Conservation (phyloP, 1,139 yeast species). For the Candida glucosophila region DNA sequence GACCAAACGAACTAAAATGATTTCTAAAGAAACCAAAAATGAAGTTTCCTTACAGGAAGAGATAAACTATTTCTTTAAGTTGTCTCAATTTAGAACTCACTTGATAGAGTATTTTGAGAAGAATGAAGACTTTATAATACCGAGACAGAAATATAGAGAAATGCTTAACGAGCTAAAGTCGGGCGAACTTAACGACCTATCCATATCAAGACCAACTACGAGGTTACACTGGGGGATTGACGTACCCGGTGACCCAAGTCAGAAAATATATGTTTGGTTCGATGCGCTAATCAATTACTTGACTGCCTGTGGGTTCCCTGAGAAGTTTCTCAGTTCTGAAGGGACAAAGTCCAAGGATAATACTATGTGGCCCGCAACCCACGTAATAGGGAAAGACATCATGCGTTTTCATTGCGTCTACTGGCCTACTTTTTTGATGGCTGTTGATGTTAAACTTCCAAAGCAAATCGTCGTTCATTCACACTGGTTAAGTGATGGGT, state of each 20-base stretch:
- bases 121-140: slow-evolving; percentile 56
- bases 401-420: slow-evolving; percentile 80
- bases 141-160: slow-evolving; percentile 47
- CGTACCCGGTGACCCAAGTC: slow-evolving; percentile 74
- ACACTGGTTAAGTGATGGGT: slow-evolving; percentile 88
- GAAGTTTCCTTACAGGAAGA: slow-evolving; percentile 73
- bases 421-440: slow-evolving; percentile 91
- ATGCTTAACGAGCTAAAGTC: slow-evolving; percentile 51
- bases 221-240: slow-evolving; percentile 85
- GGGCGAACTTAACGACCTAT: slow-evolving; percentile 51
- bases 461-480: slow-evolving; percentile 77
- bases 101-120: slow-evolving; percentile 41
- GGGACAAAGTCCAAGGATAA: slow-evolving; percentile 2
- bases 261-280: slow-evolving; percentile 91
- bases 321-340: slow-evolving; percentile 8
- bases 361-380: slow-evolving; percentile 62
- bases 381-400: slow-evolving; percentile 88
- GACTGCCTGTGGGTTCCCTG: slow-evolving; percentile 65
- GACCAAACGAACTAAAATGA: slow-evolving; percentile 25
- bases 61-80: slow-evolving; percentile 75
- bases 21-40: slow-evolving; percentile 69
- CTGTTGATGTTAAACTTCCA: slow-evolving; percentile 68
- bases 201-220: slow-evolving; percentile 74
- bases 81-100: slow-evolving; percentile 49
- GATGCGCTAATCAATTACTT: slow-evolving; percentile 87